phyloP scores from a whole-genome alignment of 805 yeast genomes.

The Tetrapisispora nanseiensis region DNA sequence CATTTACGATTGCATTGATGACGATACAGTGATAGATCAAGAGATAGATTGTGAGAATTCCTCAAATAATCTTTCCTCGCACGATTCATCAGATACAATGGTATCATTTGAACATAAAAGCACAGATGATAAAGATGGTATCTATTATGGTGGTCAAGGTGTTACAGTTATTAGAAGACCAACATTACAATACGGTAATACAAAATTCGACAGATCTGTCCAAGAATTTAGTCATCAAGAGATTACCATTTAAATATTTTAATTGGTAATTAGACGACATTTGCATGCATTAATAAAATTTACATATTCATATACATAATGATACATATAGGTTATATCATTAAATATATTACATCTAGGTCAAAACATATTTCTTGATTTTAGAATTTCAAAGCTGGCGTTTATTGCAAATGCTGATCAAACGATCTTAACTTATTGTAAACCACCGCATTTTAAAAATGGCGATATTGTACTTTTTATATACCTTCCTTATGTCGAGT shows the following conservation, averaged over 20 bases:
- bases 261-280: neutral
- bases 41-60: neutral
- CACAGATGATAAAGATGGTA: neutral
- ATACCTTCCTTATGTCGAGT: too few relatives aligned
- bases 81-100: slow-evolving; percentile 1
- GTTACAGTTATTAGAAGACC: slow-evolving; percentile 2
- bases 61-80: neutral
- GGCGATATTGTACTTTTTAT: too few relatives aligned
- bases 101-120: neutral
- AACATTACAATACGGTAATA: neutral
- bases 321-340: neutral
- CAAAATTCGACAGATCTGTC: neutral
- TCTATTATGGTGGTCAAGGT: slow-evolving; percentile 3
- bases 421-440: too few relatives aligned
- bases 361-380: neutral
- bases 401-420: too few relatives aligned
- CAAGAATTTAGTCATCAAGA: neutral
- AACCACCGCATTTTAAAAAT: neutral
- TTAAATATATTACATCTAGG: neutral
- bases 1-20: neutral
- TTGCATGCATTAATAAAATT: neutral
- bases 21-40: neutral
- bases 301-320: neutral
- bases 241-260: neutral
- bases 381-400: neutral